Conservation (phyloP, 2,329 filamentous ascomycete genomes). For the Penicillium sp. region DNA sequence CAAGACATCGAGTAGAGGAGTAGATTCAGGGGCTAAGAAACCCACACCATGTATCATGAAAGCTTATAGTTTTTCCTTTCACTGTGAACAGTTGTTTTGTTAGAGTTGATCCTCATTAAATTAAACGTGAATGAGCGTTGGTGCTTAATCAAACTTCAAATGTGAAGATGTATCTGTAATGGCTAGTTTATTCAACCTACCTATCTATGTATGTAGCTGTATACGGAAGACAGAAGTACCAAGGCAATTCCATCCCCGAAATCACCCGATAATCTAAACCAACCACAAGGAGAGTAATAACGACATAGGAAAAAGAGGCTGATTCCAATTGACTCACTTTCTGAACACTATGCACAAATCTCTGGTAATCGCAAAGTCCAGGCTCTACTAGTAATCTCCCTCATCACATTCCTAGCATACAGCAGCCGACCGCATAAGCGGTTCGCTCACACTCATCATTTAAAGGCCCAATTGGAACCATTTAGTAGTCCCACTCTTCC, state of each 20-base stretch:
- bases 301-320: slow-evolving; percentile 22
- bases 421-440: slow-evolving; percentile 22
- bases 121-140: slow-evolving; percentile 11
- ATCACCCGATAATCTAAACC: neutral
- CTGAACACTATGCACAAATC: slow-evolving; percentile 34
- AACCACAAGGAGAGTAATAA: neutral
- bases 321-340: slow-evolving; percentile 29
- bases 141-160: neutral
- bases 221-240: neutral
- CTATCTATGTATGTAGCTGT: too few species aligned
- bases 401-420: slow-evolving; percentile 33
- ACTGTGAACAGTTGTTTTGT: slow-evolving; percentile 8
- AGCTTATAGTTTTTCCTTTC: slow-evolving; percentile 10
- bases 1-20: slow-evolving; percentile 19
- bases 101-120: slow-evolving; percentile 5
- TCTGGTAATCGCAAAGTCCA: slow-evolving; percentile 24
- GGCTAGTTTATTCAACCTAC: neutral
- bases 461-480: slow-evolving; percentile 11
- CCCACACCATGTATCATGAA: slow-evolving; percentile 21
- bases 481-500: slow-evolving; percentile 63
- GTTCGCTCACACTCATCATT: slow-evolving; percentile 13
- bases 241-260: neutral
- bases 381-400: slow-evolving; percentile 20
- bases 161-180: neutral
- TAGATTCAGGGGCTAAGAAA: slow-evolving; percentile 2